Evolutionary conservation across 192 early-diverging fungal species (phyloP).

Genomic region (Coemansia sp.): DNA sequence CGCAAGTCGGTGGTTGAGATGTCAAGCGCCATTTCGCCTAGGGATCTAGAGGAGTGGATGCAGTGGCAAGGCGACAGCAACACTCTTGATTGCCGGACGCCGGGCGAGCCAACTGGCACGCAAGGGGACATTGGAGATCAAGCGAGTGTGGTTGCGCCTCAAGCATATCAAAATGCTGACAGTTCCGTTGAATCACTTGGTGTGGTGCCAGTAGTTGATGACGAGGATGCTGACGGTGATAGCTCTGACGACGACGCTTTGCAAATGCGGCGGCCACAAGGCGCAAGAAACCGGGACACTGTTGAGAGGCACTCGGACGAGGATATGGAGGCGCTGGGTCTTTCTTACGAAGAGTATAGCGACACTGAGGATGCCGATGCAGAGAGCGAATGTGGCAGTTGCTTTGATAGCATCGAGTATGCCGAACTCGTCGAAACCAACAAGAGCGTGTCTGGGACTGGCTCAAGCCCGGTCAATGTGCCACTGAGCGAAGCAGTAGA

Average conservation of each 20-base stretch:
- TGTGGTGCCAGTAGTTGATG: neutral
- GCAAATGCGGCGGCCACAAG: constrained; percentile 6
- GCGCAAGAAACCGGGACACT: neutral
- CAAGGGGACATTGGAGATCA: neutral
- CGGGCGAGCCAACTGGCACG: neutral
- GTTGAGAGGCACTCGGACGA: neutral
- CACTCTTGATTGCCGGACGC: neutral
- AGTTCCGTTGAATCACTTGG: neutral
- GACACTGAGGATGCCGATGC: neutral
- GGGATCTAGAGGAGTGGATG: constrained; percentile 52
- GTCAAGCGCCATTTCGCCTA: constrained; percentile 42
- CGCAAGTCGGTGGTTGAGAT: constrained; percentile 44
- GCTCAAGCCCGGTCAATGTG: neutral
- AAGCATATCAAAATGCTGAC: constrained; percentile 18
- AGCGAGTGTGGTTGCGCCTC: constrained; percentile 21
- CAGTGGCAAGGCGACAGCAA: constrained; percentile 37
- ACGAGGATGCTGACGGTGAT: neutral
- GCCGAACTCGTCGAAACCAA: constrained; percentile 1
- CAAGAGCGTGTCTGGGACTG: neutral
- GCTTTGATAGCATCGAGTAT: constrained; percentile 5
- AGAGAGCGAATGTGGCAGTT: constrained; percentile 2
- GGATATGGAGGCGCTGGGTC: neutral
- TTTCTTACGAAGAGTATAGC: neutral
- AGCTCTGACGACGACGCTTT: constrained; percentile 9
- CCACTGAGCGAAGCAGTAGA: neutral